Base-by-base conservation (phyloP, 1,139 yeast genomes). In the Meyerozyma guilliermondii region DNA sequence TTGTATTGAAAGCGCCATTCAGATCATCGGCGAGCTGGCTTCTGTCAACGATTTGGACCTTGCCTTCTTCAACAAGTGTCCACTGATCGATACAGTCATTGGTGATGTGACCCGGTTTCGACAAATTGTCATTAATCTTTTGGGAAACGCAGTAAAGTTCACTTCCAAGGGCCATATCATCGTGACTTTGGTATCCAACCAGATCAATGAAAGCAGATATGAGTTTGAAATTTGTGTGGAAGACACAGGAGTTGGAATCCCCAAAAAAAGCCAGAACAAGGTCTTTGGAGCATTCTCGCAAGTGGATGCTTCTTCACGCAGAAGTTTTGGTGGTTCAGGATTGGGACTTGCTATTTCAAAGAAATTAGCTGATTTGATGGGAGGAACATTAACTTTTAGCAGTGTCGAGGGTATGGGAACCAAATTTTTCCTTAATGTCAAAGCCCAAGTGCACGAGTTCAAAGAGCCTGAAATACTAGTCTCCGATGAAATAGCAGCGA, bases 171-270 rank as follows among this genome's bases (percentile, higher is more conserved):
- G 84, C 1, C 67, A 71, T 45, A 68, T 79, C 30, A 58, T 66
- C 3, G 69, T 79, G 5, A 68, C 64, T 40, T 60, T 74, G 1
- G 51, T 53, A 13, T 68, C 76, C 1, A 50, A 49, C 10, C 53
- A 50, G 30, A 55, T 66, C 18, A 49, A 57, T 2, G 62, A 60
- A 13, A 63, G 63, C 37, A 58, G 80, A 13, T 71, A 65, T 45
- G 78, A 75, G 46, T 62, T 76, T 44, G 53, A 56, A 4, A 57
- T 78, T 7, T 55, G 65, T 2, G 79, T 78, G 11, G 62, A 66
- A 38, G 85, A 80, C 50, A 76, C 83, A 0, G 84, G 85, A n/a
- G 78, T 79, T 46, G 84, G 85, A 5, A 79, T 80, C 39, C 80
- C 82, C 2, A 63, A 65, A 40, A 69, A 66, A 39, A 68, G 78